Evolutionary conservation across 495 filamentous ascomycete genomes (phyloP).

Genomic region (Bombardia bombarda): DNA sequence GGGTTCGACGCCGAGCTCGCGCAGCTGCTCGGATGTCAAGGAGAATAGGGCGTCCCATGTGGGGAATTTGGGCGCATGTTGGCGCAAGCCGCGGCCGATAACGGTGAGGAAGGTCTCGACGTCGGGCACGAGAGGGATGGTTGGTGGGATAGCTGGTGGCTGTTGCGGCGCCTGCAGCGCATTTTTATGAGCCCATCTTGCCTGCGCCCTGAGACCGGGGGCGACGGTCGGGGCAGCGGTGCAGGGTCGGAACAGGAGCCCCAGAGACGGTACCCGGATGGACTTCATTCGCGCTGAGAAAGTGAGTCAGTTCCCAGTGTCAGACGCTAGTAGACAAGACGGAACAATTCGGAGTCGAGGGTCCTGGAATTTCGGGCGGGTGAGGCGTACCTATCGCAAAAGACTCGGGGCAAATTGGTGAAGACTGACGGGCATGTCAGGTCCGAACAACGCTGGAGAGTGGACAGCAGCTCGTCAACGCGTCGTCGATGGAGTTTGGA

Average conservation of each 20-base stretch:
- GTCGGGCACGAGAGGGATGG: conserved; percentile 82
- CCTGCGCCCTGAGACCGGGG: conserved; percentile 19
- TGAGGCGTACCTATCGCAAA: conserved; percentile 13
- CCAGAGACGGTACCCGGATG: conserved; percentile 19
- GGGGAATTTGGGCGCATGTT: conserved; percentile 74
- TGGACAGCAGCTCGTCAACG: neutral
- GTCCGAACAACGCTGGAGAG: conserved; percentile 1
- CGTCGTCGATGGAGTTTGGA: conserved; percentile 5
- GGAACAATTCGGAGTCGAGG: neutral
- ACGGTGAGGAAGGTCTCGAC: conserved; percentile 78
- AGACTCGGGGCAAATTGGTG: conserved; percentile 1
- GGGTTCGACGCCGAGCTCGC: conserved; percentile 78
- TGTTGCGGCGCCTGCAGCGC: no score
- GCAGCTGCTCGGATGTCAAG: conserved; percentile 65
- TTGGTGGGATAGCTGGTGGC: conserved; percentile 49
- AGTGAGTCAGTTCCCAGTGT: neutral
- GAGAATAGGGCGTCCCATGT: conserved; percentile 86
- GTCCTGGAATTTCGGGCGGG: neutral
- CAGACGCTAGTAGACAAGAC: neutral
- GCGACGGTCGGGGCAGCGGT: conserved; percentile 6
- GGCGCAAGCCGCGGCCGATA: conserved; percentile 78
- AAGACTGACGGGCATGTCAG: conserved; percentile 10
- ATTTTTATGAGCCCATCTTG: conserved; percentile 21
- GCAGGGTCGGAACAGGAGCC: conserved; percentile 23
- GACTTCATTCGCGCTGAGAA: conserved; percentile 23